Conservation (phyloP, 148 eudicot genomes). For the Beta vulgaris region DNA sequence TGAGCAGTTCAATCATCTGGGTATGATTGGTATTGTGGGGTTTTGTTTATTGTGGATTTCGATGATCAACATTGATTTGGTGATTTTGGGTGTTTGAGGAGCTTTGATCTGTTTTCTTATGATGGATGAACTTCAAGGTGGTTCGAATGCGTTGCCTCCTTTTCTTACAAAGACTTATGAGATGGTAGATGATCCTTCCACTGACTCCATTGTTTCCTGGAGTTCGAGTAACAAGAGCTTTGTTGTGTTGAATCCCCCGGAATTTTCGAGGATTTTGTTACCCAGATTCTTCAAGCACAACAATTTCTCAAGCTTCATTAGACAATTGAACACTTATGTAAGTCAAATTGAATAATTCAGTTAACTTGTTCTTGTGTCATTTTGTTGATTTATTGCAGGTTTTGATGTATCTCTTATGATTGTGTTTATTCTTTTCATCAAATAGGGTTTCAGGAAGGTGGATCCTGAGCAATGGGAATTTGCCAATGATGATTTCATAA, state of each 20-base stretch:
- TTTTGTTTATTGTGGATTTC: slow-evolving; percentile 15
- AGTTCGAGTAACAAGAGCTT: slow-evolving; percentile 67
- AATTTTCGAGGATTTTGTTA: slow-evolving; percentile 62
- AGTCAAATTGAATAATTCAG: slow-evolving; percentile 24
- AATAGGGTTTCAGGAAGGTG: slow-evolving; percentile 82
- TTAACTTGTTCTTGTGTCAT: not conserved
- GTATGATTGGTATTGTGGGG: slow-evolving; percentile 7
- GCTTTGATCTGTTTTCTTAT: slow-evolving; percentile 14
- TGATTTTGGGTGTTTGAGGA: slow-evolving; percentile 18
- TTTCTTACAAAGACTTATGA: slow-evolving; percentile 81
- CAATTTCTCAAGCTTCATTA: slow-evolving; percentile 88
- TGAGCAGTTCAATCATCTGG: not conserved
- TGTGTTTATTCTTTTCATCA: slow-evolving; percentile 3
- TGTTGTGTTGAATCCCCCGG: slow-evolving; percentile 72
- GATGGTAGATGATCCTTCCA: slow-evolving; percentile 80
- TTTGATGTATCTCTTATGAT: not conserved
- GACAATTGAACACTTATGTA: slow-evolving; percentile 92
- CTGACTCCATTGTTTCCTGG: slow-evolving; percentile 72
- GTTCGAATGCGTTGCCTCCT: slow-evolving; percentile 71
- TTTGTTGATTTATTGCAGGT: not conserved
- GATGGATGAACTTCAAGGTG: slow-evolving; percentile 71
- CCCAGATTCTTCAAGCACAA: slow-evolving; percentile 89
- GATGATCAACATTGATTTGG: slow-evolving; percentile 21
- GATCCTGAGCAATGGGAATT: slow-evolving; percentile 98
- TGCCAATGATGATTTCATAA: slow-evolving; percentile 78